A percentile compares a stretch with the other conserved stretches of the same genome.
These are phyloP conservation scores for Citrus reticulata DNA, from an alignment of 345 rosid species.

Conservation along the genomic window DNA sequence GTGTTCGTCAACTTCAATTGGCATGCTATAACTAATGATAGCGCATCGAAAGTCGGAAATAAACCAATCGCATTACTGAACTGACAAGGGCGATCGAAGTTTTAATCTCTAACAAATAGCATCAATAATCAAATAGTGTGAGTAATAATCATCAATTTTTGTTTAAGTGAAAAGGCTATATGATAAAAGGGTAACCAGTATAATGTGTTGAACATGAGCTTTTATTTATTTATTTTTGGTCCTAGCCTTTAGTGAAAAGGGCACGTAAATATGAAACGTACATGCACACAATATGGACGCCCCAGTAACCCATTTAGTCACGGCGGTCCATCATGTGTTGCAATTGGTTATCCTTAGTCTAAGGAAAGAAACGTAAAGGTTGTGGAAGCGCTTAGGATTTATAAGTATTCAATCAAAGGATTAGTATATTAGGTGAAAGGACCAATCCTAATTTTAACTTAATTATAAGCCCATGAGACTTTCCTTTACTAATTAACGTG, in stretches of 20 bases:
- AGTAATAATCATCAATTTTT: neutral
- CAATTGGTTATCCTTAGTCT: neutral
- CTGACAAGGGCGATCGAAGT: neutral
- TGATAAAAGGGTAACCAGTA: neutral
- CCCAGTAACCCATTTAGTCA: too few relatives aligned
- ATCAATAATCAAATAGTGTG: neutral
- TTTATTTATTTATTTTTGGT: too few relatives aligned
- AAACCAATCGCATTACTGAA: neutral
- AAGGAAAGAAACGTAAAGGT: neutral
- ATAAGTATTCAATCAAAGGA: too few relatives aligned
- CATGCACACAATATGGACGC: neutral
- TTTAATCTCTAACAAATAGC: neutral
- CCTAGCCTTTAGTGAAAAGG: neutral
- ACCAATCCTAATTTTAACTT: too few relatives aligned
- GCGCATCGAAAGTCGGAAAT: neutral
- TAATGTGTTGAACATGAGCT: too few relatives aligned
- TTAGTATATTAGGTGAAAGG: too few relatives aligned
- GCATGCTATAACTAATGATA: conserved; percentile 8
- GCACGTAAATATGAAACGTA: neutral
- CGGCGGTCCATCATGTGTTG: neutral
- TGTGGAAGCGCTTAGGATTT: too few relatives aligned
- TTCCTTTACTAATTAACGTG: too few relatives aligned
- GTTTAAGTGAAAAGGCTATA: neutral
- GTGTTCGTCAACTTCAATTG: neutral
- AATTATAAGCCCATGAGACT: too few relatives aligned